Percentiles rank a stretch among this genome's conserved stretches.
Evolutionary conservation across 1,284 basidiomycete species (phyloP).

Genomic region (Ustilago vetiveriae): DNA sequence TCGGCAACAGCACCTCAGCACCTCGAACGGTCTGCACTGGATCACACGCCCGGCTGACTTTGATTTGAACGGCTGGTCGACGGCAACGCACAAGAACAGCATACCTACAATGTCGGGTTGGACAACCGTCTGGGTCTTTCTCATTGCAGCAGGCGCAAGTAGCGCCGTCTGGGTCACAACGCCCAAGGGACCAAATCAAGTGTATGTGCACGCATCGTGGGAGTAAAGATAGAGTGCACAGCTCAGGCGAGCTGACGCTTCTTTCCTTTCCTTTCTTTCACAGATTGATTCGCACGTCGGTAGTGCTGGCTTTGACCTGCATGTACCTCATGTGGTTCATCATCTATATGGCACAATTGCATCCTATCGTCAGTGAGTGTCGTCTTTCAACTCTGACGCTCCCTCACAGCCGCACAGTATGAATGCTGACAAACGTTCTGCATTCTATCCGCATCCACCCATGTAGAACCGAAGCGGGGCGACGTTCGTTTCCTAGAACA

Average conservation of each 20-base stretch:
- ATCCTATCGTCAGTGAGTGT: slow-evolving; percentile 66
- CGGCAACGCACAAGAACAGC: too few relatives aligned
- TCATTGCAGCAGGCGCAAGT: slow-evolving; percentile 50
- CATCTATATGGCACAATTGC: slow-evolving; percentile 66
- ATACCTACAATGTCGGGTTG: slow-evolving; percentile 66
- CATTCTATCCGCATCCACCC: background rate
- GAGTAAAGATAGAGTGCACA: too few relatives aligned
- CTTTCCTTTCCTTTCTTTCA: too few relatives aligned
- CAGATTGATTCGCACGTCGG: slow-evolving; percentile 64
- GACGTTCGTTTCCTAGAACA: slow-evolving; percentile 59
- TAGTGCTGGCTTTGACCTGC: slow-evolving; percentile 59
- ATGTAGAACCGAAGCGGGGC: slow-evolving; percentile 56
- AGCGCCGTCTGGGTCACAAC: slow-evolving; percentile 55
- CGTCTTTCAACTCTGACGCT: background rate
- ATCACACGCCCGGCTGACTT: too few relatives aligned
- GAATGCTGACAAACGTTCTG: background rate
- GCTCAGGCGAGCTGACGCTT: too few relatives aligned
- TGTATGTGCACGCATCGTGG: too few relatives aligned
- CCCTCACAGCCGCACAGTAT: background rate
- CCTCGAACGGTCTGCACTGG: too few relatives aligned
- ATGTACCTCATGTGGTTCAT: slow-evolving; percentile 67
- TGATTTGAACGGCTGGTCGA: too few relatives aligned
- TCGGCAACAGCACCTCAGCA: background rate
- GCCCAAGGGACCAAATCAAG: slow-evolving; percentile 66
- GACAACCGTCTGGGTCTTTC: slow-evolving; percentile 62